Conservation (phyloP, 192 early-diverging fungal genomes). For the Gaertneriomyces sp. region DNA sequence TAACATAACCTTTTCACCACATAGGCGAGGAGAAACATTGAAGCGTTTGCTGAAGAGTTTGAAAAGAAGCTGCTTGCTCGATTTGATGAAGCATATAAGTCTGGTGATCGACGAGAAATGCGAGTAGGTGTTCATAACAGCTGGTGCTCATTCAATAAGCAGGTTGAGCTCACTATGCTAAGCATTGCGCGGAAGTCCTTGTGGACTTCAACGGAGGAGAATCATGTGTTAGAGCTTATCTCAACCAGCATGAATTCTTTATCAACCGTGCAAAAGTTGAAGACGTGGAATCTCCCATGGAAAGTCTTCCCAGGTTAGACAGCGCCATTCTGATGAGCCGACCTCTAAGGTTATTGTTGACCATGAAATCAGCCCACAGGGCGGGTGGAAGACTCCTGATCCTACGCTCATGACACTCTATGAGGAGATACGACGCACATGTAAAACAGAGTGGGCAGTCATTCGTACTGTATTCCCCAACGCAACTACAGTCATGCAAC, state of each 20-base stretch:
- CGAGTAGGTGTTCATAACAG: conserved; percentile 48
- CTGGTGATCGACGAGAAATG: conserved; percentile 72
- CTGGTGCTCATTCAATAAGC: not conserved
- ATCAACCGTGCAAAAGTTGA: conserved; percentile 54
- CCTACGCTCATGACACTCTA: conserved; percentile 36
- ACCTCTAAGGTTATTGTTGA: not conserved
- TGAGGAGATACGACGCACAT: conserved; percentile 76
- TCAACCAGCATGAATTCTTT: conserved; percentile 97
- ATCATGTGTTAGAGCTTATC: conserved; percentile 89
- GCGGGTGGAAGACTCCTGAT: not conserved
- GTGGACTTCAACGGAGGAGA: conserved; percentile 94
- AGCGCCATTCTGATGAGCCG: not conserved
- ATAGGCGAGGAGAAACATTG: conserved; percentile 79
- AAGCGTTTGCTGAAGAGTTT: conserved; percentile 87
- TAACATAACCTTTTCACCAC: not conserved
- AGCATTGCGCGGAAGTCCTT: conserved; percentile 83
- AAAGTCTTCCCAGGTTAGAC: not conserved
- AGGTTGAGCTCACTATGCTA: conserved; percentile 17
- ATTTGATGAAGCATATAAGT: conserved; percentile 82
- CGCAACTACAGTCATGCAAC: conserved; percentile 83
- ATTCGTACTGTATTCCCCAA: conserved; percentile 95
- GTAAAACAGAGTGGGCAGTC: conserved; percentile 82
- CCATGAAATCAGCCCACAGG: conserved; percentile 6
- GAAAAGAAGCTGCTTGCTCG: conserved; percentile 83
- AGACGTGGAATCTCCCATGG: conserved; percentile 12